These are phyloP conservation scores for Pseudogymnoascus sp. DNA, from an alignment of 2,329 filamentous ascomycete species.

Conservation along the genomic window DNA sequence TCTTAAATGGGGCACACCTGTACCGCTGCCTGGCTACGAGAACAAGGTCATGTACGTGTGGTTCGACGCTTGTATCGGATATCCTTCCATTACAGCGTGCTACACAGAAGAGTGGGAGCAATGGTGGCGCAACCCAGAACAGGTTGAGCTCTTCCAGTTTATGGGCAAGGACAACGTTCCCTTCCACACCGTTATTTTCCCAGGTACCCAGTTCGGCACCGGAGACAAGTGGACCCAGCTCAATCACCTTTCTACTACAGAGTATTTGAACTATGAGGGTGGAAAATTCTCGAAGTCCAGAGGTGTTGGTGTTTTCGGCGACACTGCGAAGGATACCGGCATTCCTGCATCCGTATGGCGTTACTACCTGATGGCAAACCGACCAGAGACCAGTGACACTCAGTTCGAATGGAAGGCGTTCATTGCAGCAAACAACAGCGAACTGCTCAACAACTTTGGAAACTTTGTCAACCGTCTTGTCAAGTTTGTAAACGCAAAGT, in stretches of 20 bases:
- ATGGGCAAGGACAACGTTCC: conserved; percentile 82
- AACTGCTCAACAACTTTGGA: conserved; percentile 64
- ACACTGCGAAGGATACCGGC: conserved; percentile 78
- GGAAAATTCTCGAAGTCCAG: conserved; percentile 92
- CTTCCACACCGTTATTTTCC: conserved; percentile 89
- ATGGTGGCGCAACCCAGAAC: conserved; percentile 87
- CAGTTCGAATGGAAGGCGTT: conserved; percentile 87
- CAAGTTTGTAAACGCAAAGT: conserved; percentile 70
- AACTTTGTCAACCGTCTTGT: conserved; percentile 68
- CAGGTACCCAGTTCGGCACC: conserved; percentile 76
- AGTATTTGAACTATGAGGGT: conserved; percentile 80
- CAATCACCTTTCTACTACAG: conserved; percentile 79
- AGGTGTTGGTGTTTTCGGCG: conserved; percentile 84
- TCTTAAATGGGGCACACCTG: conserved; percentile 68
- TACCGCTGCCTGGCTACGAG: conserved; percentile 52
- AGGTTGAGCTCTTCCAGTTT: conserved; percentile 87
- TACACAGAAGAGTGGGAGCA: conserved; percentile 86
- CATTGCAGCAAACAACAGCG: conserved; percentile 78
- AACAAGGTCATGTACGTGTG: conserved; percentile 78
- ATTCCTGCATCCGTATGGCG: conserved; percentile 84
- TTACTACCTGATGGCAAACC: conserved; percentile 78
- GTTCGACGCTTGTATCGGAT: conserved; percentile 87
- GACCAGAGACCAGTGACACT: conserved; percentile 77
- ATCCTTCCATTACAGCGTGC: conserved; percentile 87
- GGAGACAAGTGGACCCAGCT: conserved; percentile 82